Percentiles rank a stretch among this genome's conserved stretches.
Conservation (phyloP, 148 eudicot species). For the Cornus suecica region DNA sequence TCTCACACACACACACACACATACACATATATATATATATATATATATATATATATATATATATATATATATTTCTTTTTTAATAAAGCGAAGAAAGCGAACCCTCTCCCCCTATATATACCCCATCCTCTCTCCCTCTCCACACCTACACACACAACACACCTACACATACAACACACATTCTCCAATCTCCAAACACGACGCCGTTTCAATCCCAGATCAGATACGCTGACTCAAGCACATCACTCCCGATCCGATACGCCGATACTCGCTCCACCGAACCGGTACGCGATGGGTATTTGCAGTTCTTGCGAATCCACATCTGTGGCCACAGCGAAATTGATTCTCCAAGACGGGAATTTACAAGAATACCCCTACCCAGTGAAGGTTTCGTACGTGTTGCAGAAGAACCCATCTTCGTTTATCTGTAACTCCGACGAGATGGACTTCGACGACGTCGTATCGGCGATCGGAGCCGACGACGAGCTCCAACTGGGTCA, state of each 20-base stretch:
- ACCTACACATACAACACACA: not conserved
- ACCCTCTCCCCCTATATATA: constrained; percentile 10
- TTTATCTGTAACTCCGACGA: constrained; percentile 83
- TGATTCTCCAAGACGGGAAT: constrained; percentile 49
- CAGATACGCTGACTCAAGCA: not conserved
- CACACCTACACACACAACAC: not conserved
- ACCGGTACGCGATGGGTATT: constrained; percentile 36
- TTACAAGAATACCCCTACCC: constrained; percentile 56
- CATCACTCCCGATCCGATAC: not conserved
- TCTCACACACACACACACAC: too few species aligned
- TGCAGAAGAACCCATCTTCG: constrained; percentile 36
- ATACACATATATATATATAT: too few species aligned
- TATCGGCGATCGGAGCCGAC: constrained; percentile 40
- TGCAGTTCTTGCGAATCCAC: constrained; percentile 55
- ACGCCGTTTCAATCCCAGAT: too few species aligned
- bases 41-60: too few species aligned
- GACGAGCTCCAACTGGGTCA: constrained; percentile 73
- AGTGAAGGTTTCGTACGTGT: constrained; percentile 42
- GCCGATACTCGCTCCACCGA: not conserved
- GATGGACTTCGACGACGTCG: constrained; percentile 75
- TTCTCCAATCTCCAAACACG: not conserved
- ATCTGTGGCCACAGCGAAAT: constrained; percentile 42
- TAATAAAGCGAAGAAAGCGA: not conserved
- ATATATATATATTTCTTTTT: too few species aligned
- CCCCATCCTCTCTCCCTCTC: not conserved